phyloP scores from a whole-genome alignment of 345 rosid genomes.

The Geranium brycei region DNA sequence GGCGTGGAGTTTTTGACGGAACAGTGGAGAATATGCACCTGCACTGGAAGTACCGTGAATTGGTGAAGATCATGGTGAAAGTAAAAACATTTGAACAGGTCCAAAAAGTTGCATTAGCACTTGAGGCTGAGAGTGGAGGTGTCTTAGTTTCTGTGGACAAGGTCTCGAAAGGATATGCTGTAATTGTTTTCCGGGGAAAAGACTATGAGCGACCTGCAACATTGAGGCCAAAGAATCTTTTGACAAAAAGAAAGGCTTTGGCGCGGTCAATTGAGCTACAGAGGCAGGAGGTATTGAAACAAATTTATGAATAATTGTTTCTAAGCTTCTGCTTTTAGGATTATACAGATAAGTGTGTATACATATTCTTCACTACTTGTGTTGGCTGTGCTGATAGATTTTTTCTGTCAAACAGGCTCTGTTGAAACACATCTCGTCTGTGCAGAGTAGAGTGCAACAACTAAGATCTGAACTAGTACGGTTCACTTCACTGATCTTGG shows the following conservation, averaged over 20 bases:
- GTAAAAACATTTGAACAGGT: conserved; percentile 63
- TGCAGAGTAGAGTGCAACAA: conserved; percentile 49
- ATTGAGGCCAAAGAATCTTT: conserved; percentile 72
- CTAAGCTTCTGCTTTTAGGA: conserved; percentile 4
- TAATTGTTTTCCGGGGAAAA: conserved; percentile 75
- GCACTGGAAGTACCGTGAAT: conserved; percentile 92
- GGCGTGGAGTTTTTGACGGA: conserved; percentile 91
- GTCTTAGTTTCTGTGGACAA: conserved; percentile 79
- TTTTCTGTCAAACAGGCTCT: conserved; percentile 49
- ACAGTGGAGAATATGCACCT: conserved; percentile 97
- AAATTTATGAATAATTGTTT: conserved; percentile 4
- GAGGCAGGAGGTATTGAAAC: conserved; percentile 56
- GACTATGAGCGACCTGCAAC: conserved; percentile 71
- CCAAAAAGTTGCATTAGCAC: conserved; percentile 71
- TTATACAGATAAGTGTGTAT: not conserved
- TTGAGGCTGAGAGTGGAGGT: conserved; percentile 95
- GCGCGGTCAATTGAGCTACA: conserved; percentile 94
- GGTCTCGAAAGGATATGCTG: conserved; percentile 83
- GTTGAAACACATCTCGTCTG: conserved; percentile 35
- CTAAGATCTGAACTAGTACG: conserved; percentile 68
- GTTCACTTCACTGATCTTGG: not conserved
- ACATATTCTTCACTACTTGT: not conserved
- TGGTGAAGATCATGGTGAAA: conserved; percentile 71
- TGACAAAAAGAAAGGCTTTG: conserved; percentile 93
- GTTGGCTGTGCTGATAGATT: conserved; percentile 4